Evolutionary conservation across 2,329 filamentous ascomycete species (phyloP).

Genomic region (Septoria linicola): DNA sequence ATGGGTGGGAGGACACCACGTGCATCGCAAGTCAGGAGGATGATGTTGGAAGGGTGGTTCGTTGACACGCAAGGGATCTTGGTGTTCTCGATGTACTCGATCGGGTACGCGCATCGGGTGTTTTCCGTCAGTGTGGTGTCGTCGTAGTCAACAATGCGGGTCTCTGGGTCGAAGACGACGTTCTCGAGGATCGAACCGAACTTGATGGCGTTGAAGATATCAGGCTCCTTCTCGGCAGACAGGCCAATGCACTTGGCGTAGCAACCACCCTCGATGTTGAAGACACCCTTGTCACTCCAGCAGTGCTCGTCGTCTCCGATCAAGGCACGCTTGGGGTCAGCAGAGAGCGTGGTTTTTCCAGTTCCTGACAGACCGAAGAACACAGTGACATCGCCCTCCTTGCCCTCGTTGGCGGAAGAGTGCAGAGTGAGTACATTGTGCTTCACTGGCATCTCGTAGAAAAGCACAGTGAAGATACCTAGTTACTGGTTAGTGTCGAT

Average conservation of each 20-base stretch:
- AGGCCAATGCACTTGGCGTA: constrained; percentile 99
- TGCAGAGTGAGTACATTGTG: constrained; percentile 98
- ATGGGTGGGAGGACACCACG: constrained; percentile 96
- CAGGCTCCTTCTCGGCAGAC: constrained; percentile 97
- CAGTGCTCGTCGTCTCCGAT: constrained; percentile 99
- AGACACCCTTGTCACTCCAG: constrained; percentile 94
- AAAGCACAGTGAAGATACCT: constrained; percentile 96
- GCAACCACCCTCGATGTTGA: constrained; percentile 99
- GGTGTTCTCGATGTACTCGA: constrained; percentile 98
- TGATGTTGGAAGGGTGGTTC: constrained; percentile 93
- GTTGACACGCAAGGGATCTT: constrained; percentile 93
- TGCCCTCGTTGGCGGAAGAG: constrained; percentile 96
- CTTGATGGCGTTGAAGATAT: constrained; percentile 93
- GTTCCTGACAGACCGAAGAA: constrained; percentile 99
- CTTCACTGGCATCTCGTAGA: constrained; percentile 99
- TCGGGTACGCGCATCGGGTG: constrained; percentile 96
- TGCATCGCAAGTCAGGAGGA: constrained; percentile 96
- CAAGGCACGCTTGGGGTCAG: constrained; percentile 90
- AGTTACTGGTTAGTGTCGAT: constrained; percentile 15
- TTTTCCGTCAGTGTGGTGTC: constrained; percentile 95
- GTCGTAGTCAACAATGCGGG: constrained; percentile 91
- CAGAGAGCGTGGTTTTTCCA: constrained; percentile 97
- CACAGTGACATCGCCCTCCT: constrained; percentile 91
- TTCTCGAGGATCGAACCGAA: constrained; percentile 98
- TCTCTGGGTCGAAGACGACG: constrained; percentile 91